Percentiles rank a stretch among this genome's conserved stretches.
Evolutionary conservation across 176 grass and related monocot genomes (phyloP).

Genomic region (Neostapfia colusana): DNA sequence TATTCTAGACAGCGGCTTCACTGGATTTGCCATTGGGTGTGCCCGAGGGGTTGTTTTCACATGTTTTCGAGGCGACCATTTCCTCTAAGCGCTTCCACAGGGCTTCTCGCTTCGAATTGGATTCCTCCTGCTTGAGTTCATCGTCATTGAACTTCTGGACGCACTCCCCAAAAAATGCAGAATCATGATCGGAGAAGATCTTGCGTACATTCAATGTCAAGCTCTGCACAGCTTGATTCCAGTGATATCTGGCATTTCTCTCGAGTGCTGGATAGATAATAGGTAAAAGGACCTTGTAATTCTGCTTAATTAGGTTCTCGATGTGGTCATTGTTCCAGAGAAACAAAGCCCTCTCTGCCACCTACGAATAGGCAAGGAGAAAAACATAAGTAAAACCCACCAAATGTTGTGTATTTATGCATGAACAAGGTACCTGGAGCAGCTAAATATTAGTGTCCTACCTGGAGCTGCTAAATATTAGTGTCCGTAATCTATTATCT

Average conservation of each 20-base stretch:
- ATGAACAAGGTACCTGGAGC: neutral
- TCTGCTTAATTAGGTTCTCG: conserved; percentile 93
- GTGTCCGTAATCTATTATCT: neutral
- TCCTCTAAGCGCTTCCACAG: conserved; percentile 83
- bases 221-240: conserved; percentile 95
- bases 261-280: conserved; percentile 94
- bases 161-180: conserved; percentile 67
- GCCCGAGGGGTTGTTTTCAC: conserved; percentile 11
- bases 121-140: conserved; percentile 70
- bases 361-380: conserved; percentile 49
- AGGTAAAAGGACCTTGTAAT: conserved; percentile 80
- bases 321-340: conserved; percentile 99
- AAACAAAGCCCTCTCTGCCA: conserved; percentile 93
- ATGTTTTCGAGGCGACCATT: conserved; percentile 54
- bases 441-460: neutral
- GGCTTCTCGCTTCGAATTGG: conserved; percentile 52
- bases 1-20: conserved; percentile 49
- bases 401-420: neutral
- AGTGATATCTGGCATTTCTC: conserved; percentile 69
- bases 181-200: conserved; percentile 86
- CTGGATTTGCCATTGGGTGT: conserved; percentile 48
- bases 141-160: conserved; percentile 64
- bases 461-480: neutral
- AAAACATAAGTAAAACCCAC: conserved; percentile 4
- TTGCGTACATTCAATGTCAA: conserved; percentile 86